A percentile compares a stretch with the other conserved stretches of the same genome.
These are phyloP conservation scores for Aspergillus hiratsukae DNA, from an alignment of 2,329 filamentous ascomycete genomes.

Conservation along the genomic window DNA sequence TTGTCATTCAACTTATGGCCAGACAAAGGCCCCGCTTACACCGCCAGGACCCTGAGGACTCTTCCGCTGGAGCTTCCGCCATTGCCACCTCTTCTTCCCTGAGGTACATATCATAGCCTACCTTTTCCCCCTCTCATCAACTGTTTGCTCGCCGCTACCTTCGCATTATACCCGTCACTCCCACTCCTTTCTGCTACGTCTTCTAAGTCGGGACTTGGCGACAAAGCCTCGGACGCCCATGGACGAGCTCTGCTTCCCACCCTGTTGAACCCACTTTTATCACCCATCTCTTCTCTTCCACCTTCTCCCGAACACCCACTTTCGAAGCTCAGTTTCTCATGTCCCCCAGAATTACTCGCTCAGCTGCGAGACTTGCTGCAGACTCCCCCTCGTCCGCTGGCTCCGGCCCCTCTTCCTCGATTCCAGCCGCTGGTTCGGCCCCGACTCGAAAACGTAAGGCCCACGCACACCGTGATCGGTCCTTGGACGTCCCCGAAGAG, in stretches of 20 bases:
- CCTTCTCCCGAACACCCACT: conserved; percentile 6
- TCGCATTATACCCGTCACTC: not conserved
- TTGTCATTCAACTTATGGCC: conserved; percentile 43
- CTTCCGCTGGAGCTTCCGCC: conserved; percentile 30
- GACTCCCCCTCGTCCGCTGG: conserved; percentile 44
- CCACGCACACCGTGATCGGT: conserved; percentile 48
- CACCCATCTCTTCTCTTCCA: conserved; percentile 6
- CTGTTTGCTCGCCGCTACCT: conserved; percentile 1
- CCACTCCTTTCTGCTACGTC: not conserved
- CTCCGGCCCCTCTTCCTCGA: conserved; percentile 36
- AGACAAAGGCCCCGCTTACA: conserved; percentile 42
- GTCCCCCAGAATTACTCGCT: conserved; percentile 95
- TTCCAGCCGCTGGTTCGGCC: conserved; percentile 43
- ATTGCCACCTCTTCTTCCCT: conserved; percentile 25
- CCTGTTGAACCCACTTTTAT: conserved; percentile 1
- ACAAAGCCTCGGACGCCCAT: not conserved
- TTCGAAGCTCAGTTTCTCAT: conserved; percentile 62
- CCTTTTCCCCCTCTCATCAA: conserved; percentile 13
- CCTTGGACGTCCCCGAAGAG: conserved; percentile 33
- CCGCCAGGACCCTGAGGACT: conserved; percentile 42
- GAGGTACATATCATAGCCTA: conserved; percentile 33
- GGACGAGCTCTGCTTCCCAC: conserved; percentile 2
- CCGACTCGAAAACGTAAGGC: conserved; percentile 73
- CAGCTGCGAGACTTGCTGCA: conserved; percentile 85
- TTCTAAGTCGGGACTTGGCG: not conserved